Conservation (phyloP, 179 eudicot genomes). For the Beta macrorhiza region DNA sequence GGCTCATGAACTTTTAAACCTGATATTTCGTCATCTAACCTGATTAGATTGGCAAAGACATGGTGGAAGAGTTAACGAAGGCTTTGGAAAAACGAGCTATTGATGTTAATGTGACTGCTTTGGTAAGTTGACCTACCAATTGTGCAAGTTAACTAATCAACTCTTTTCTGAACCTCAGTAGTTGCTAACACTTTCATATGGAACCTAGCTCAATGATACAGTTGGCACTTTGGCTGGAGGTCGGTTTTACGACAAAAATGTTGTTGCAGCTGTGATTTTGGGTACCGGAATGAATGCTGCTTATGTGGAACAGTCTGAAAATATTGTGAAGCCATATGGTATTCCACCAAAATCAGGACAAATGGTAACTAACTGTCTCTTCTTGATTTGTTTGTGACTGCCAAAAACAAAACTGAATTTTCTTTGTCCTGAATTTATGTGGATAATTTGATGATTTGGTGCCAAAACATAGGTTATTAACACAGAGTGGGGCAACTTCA, state of each 20-base stretch:
- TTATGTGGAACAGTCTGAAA: conserved; percentile 65
- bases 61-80: conserved; percentile 47
- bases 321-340: conserved; percentile 69
- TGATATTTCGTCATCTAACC: conserved; percentile 6
- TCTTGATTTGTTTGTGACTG: neutral
- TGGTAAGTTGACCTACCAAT: conserved; percentile 36
- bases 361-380: conserved; percentile 45
- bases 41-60: conserved; percentile 54
- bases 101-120: conserved; percentile 55
- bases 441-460: neutral
- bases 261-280: conserved; percentile 77
- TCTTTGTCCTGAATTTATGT: neutral
- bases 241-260: conserved; percentile 64
- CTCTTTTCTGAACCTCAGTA: neutral
- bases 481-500: conserved; percentile 74
- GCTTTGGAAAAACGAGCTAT: conserved; percentile 49
- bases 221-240: conserved; percentile 91
- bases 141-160: neutral
- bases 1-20: neutral
- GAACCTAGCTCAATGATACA: conserved; percentile 70
- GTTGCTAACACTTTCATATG: conserved; percentile 16
- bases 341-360: conserved; percentile 55
- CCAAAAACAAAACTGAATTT: neutral
- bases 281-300: conserved; percentile 97
- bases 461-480: conserved; percentile 50